Evolutionary conservation across 345 rosid species (phyloP).

Genomic region (Sisymbrium irio): DNA sequence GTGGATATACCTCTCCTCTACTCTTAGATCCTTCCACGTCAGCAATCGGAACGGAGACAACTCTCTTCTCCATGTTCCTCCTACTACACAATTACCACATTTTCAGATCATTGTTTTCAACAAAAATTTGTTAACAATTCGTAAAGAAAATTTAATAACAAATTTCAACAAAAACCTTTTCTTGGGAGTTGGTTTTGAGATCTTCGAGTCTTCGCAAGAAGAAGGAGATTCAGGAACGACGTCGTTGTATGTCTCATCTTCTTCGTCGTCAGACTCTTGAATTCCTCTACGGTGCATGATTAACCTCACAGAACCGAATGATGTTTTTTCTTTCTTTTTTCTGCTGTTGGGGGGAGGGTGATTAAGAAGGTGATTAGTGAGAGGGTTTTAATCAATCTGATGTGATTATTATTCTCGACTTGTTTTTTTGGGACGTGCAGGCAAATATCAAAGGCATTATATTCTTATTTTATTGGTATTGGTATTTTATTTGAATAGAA

Average conservation of each 20-base stretch:
- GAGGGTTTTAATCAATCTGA: constrained; percentile 36
- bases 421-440: constrained; percentile 39
- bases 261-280: constrained; percentile 38
- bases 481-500: constrained; percentile 14
- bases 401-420: constrained; percentile 35
- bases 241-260: constrained; percentile 37
- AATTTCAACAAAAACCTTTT: constrained; percentile 40
- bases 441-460: constrained; percentile 32
- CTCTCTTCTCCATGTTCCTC: constrained; percentile 54
- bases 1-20: constrained; percentile 60
- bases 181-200: constrained; percentile 45
- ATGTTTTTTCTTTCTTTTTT: neutral
- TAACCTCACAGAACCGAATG: neutral
- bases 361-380: constrained; percentile 38
- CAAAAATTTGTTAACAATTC: neutral
- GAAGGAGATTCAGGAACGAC: constrained; percentile 44
- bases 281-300: constrained; percentile 34
- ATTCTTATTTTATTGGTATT: constrained; percentile 19
- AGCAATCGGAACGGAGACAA: constrained; percentile 61
- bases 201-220: constrained; percentile 47
- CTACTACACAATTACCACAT: constrained; percentile 36
- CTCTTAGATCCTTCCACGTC: constrained; percentile 56
- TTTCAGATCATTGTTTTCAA: neutral
- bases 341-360: neutral
- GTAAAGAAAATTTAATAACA: neutral